These are phyloP conservation scores for Quercus rubra DNA, from an alignment of 306 rosid species.

Conservation along the genomic window DNA sequence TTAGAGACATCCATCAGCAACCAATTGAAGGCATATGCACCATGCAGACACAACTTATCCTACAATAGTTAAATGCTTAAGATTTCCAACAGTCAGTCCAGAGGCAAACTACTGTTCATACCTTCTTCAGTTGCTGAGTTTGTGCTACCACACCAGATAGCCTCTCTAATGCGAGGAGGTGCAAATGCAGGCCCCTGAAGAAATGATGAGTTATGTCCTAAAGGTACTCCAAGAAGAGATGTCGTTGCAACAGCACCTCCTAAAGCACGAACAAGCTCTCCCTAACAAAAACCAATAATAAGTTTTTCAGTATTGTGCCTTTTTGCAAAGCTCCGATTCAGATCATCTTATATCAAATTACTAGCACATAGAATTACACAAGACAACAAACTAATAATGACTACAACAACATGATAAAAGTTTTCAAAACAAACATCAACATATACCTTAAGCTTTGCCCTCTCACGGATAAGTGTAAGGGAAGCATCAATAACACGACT, in stretches of 20 bases:
- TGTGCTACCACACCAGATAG: conserved; percentile 98
- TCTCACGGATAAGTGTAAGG: conserved; percentile 91
- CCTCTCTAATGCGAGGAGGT: conserved; percentile 94
- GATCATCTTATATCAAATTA: background rate
- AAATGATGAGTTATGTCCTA: conserved; percentile 96
- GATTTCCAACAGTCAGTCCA: conserved; percentile 6
- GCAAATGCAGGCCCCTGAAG: conserved; percentile 99
- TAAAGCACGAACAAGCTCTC: conserved; percentile 88
- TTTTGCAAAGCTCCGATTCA: conserved; percentile 5
- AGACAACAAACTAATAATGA: background rate
- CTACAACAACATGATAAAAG: background rate
- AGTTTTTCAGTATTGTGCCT: background rate
- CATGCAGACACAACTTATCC: conserved; percentile 4
- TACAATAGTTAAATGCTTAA: background rate
- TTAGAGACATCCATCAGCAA: background rate
- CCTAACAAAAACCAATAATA: conserved; percentile 40
- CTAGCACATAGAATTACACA: background rate
- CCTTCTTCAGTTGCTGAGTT: conserved; percentile 96
- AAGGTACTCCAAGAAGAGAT: conserved; percentile 90
- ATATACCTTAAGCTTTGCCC: conserved; percentile 86
- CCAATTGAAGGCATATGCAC: background rate
- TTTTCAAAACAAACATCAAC: background rate
- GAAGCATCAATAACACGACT: conserved; percentile 88
- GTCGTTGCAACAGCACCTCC: conserved; percentile 81
- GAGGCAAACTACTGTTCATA: conserved; percentile 18